Evolutionary conservation across 1,284 basidiomycete genomes (phyloP).

Genomic region (Amanita bisporigera): DNA sequence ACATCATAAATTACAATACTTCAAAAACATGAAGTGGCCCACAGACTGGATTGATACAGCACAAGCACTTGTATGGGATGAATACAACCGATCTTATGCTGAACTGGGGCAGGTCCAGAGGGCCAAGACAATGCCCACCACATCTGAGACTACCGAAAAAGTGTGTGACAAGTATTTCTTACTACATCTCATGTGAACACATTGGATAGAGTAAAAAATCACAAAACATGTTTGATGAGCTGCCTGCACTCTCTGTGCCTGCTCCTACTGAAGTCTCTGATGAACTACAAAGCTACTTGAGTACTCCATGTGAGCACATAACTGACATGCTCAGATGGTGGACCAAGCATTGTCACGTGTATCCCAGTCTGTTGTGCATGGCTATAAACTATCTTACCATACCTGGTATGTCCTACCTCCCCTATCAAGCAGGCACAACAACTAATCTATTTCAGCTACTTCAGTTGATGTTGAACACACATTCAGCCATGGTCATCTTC

Average conservation of each 20-base stretch:
- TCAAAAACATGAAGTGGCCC: constrained; percentile 6
- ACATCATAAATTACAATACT: constrained; percentile 16
- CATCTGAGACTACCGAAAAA: too few relatives aligned
- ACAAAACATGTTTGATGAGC: neutral
- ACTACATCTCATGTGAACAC: too few relatives aligned
- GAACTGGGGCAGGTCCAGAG: neutral
- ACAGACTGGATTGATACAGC: constrained; percentile 3
- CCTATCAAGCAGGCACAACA: neutral
- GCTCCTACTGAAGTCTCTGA: too few relatives aligned
- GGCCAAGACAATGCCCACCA: neutral
- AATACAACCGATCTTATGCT: neutral
- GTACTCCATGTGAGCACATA: too few relatives aligned
- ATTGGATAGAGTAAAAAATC: neutral
- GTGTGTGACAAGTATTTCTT: neutral
- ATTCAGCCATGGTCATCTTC: constrained; percentile 35
- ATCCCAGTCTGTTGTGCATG: constrained; percentile 15
- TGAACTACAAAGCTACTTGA: neutral
- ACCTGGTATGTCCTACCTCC: constrained; percentile 13
- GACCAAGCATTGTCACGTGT: neutral
- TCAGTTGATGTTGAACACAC: constrained; percentile 38
- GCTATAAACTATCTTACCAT: too few relatives aligned
- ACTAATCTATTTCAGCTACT: constrained; percentile 15
- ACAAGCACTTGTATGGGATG: neutral
- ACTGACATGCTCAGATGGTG: constrained; percentile 7
- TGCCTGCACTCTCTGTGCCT: neutral